Conservation (phyloP, 2,329 filamentous ascomycete genomes). For the Anthostomella pinea region DNA sequence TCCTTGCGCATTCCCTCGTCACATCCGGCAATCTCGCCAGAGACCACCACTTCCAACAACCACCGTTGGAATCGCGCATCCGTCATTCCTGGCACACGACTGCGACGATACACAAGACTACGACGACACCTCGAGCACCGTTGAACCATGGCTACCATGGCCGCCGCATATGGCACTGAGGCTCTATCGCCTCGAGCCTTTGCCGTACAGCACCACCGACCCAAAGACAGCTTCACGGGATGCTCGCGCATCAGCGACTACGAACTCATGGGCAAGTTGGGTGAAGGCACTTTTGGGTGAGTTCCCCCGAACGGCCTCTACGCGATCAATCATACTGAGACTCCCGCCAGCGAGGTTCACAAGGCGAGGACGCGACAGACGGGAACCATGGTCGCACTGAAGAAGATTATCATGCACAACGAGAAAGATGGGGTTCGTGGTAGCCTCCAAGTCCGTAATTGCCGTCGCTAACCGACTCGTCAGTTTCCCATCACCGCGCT, state of each 20-base stretch:
- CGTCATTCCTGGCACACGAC: too few relatives aligned
- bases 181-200: constrained; percentile 54
- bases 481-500: constrained; percentile 96
- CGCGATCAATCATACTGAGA: constrained; percentile 19
- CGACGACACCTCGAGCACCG: neutral
- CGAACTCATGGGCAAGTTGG: constrained; percentile 77
- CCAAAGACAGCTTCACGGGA: constrained; percentile 66
- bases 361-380: constrained; percentile 77
- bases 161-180: constrained; percentile 19
- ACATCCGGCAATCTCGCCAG: neutral
- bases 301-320: constrained; percentile 33
- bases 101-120: too few relatives aligned
- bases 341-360: constrained; percentile 70
- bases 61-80: too few relatives aligned
- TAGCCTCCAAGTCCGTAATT: constrained; percentile 2
- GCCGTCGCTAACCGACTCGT: constrained; percentile 15
- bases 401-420: constrained; percentile 99
- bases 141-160: constrained; percentile 13
- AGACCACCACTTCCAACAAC: neutral
- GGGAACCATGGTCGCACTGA: constrained; percentile 77
- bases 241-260: constrained; percentile 83
- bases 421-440: constrained; percentile 85
- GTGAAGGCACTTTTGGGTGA: constrained; percentile 92
- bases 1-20: neutral
- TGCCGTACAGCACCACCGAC: constrained; percentile 54